A percentile compares a stretch with the other conserved stretches of the same genome.
These are phyloP conservation scores for Thymus mandschuricus DNA, from an alignment of 257 asterid genomes.

Conservation along the genomic window DNA sequence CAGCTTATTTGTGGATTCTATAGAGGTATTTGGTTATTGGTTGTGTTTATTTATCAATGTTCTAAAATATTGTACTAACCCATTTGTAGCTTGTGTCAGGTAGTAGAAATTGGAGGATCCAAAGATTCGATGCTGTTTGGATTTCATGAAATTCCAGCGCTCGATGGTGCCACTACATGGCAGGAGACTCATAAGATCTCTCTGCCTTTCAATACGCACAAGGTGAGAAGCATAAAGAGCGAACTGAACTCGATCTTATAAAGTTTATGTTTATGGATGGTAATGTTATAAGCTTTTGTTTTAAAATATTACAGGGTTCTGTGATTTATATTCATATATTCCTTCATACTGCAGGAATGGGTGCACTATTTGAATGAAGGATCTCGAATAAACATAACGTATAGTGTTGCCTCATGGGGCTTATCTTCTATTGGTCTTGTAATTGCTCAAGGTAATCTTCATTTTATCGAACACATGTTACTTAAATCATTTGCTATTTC, in stretches of 20 bases:
- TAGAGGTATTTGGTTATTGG: slow-evolving; percentile 55
- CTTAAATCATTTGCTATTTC: slow-evolving; percentile 6
- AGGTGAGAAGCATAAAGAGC: slow-evolving; percentile 48
- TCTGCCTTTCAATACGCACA: slow-evolving; percentile 57
- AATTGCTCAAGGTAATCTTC: slow-evolving; percentile 64
- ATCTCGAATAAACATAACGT: slow-evolving; percentile 69
- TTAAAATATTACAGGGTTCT: slow-evolving; percentile 11
- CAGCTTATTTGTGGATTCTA: slow-evolving; percentile 59
- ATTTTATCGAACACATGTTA: slow-evolving; percentile 29
- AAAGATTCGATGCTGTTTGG: slow-evolving; percentile 61
- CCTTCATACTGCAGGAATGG: slow-evolving; percentile 69
- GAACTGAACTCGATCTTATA: slow-evolving; percentile 8
- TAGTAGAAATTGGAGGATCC: slow-evolving; percentile 49
- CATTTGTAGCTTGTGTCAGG: slow-evolving; percentile 49
- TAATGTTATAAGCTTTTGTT: slow-evolving; percentile 11
- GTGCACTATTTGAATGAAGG: slow-evolving; percentile 70
- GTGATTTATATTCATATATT: slow-evolving; percentile 23
- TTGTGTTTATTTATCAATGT: background rate
- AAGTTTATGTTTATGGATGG: slow-evolving; percentile 8
- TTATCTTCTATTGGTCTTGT: slow-evolving; percentile 58
- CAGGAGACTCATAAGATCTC: slow-evolving; percentile 59
- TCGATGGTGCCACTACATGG: slow-evolving; percentile 56
- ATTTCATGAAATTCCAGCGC: slow-evolving; percentile 58
- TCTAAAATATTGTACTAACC: slow-evolving; percentile 15
- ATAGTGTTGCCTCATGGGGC: slow-evolving; percentile 44